A percentile compares a stretch with the other conserved stretches of the same genome.
phyloP scores from a whole-genome alignment of 2,329 filamentous ascomycete genomes.

The Tolypocladium ophioglossoides region DNA sequence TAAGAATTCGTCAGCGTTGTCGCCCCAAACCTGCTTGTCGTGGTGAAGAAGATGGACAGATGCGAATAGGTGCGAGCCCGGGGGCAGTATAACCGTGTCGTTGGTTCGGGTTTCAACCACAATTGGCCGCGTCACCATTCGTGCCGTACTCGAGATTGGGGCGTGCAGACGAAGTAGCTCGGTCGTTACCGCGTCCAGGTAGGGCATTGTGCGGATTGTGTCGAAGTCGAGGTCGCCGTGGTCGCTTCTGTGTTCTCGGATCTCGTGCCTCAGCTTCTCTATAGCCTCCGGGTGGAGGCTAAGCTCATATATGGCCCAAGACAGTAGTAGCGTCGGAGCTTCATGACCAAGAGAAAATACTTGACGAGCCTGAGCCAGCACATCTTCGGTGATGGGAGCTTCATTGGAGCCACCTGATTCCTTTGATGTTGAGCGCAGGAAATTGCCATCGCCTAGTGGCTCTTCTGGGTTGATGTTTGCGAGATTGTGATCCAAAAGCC shows the following conservation, averaged over 20 bases:
- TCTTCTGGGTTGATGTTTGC: neutral
- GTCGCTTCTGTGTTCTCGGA: neutral
- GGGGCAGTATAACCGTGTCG: neutral
- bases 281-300: conserved; percentile 1
- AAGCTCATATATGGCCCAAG: conserved; percentile 2
- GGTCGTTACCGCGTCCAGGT: neutral
- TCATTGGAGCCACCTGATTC: neutral
- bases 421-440: neutral
- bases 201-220: conserved; percentile 1
- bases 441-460: neutral
- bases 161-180: conserved; percentile 1
- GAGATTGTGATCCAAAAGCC: neutral
- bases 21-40: conserved; percentile 2
- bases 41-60: conserved; percentile 2
- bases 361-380: conserved; percentile 2
- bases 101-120: neutral
- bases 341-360: conserved; percentile 4
- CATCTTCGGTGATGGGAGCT: neutral
- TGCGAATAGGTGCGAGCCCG: neutral
- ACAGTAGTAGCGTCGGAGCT: neutral
- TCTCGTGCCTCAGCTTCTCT: neutral
- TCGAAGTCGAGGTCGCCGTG: neutral
- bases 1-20: neutral
- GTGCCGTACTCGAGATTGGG: conserved; percentile 1
- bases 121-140: neutral